Conservation (phyloP, 2,329 filamentous ascomycete genomes). For the Ascochyta pisi region DNA sequence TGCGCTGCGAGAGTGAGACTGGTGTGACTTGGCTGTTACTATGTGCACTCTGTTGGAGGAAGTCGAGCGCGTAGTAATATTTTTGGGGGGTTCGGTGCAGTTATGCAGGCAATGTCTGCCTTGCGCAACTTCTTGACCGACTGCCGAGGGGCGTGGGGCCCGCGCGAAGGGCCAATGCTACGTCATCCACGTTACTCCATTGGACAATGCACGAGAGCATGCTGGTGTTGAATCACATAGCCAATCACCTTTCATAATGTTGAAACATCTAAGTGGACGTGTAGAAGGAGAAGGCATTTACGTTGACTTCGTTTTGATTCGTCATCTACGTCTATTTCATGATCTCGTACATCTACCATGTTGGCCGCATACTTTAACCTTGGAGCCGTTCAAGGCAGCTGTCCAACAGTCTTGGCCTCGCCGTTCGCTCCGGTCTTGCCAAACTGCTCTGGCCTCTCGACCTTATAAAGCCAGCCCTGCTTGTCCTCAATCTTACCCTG, state of each 20-base stretch:
- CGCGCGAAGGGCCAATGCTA: constrained; percentile 23
- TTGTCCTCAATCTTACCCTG: constrained; percentile 77
- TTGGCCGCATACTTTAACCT: not conserved
- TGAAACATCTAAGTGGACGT: not conserved
- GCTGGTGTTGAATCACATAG: constrained; percentile 7
- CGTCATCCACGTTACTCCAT: constrained; percentile 20
- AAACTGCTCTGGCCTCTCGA: constrained; percentile 51
- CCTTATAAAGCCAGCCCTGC: constrained; percentile 72
- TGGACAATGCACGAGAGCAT: constrained; percentile 10
- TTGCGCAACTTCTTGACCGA: constrained; percentile 22
- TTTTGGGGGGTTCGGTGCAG: constrained; percentile 1
- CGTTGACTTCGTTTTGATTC: not conserved
- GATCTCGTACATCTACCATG: not conserved
- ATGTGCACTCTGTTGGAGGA: not conserved
- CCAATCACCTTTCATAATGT: not conserved
- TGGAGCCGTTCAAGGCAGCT: constrained; percentile 36
- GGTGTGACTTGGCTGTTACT: constrained; percentile 3
- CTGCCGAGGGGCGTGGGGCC: constrained; percentile 14
- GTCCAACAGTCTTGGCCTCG: constrained; percentile 41
- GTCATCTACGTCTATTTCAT: not conserved
- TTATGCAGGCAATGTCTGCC: constrained; percentile 26
- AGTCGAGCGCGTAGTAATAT: not conserved
- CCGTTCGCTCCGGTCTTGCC: constrained; percentile 32
- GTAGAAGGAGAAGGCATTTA: not conserved
- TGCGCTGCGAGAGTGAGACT: constrained; percentile 6